Conservation (phyloP, 371 early-diverging fungal genomes). For the Mucor lusitanicus region DNA sequence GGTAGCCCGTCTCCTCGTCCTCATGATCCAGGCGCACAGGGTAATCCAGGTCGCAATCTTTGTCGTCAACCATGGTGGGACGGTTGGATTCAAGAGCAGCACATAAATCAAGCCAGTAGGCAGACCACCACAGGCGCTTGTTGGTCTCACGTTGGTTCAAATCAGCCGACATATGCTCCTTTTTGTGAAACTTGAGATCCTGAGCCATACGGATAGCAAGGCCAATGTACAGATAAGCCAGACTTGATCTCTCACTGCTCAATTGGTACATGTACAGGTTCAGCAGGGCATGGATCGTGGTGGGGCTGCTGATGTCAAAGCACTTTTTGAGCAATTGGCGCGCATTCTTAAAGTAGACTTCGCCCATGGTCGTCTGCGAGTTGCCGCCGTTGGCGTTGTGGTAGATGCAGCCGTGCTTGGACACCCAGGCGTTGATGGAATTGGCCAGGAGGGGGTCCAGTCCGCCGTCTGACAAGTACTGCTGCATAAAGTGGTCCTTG, state of each 20-base stretch:
- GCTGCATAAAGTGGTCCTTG: conserved; percentile 51
- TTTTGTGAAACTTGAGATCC: conserved; percentile 61
- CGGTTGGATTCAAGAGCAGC: conserved; percentile 52
- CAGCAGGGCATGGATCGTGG: conserved; percentile 59
- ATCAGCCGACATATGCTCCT: conserved; percentile 50
- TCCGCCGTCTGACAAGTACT: conserved; percentile 35
- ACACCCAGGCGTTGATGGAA: conserved; percentile 63
- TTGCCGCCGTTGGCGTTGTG: conserved; percentile 37
- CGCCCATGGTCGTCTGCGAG: conserved; percentile 51
- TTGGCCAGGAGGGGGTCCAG: conserved; percentile 55
- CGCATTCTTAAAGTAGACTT: conserved; percentile 59
- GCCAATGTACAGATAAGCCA: conserved; percentile 62
- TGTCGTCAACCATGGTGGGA: conserved; percentile 62
- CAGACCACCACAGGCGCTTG: conserved; percentile 67
- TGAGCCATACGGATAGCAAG: conserved; percentile 69
- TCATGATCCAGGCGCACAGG: conserved; percentile 47
- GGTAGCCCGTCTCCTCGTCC: conserved; percentile 51
- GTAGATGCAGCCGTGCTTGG: conserved; percentile 59
- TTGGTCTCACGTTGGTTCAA: conserved; percentile 55
- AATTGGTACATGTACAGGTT: conserved; percentile 68
- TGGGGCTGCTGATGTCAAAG: conserved; percentile 56
- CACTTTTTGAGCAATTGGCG: conserved; percentile 59
- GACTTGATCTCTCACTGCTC: conserved; percentile 56
- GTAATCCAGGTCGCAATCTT: conserved; percentile 62
- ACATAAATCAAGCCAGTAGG: conserved; percentile 60